Evolutionary conservation across 2,329 filamentous ascomycete genomes (phyloP).

Genomic region (Phialocephala sp.): DNA sequence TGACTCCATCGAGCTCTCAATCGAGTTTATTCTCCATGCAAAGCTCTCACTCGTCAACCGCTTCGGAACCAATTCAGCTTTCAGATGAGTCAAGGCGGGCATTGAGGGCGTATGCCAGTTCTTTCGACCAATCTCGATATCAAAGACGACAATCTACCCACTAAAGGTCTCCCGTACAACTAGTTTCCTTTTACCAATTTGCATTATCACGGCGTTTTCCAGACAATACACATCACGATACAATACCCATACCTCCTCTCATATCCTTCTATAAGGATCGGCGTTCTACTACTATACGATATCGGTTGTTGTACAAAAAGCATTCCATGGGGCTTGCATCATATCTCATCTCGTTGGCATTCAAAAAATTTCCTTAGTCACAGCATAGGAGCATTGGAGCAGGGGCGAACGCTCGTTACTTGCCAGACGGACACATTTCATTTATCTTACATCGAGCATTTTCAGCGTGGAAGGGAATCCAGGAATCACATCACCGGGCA

Average conservation of each 20-base stretch:
- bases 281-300: slow-evolving; percentile 35
- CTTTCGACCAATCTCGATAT: slow-evolving; percentile 73
- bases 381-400: slow-evolving; percentile 33
- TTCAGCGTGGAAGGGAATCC: slow-evolving; percentile 29
- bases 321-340: slow-evolving; percentile 37
- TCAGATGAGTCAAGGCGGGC: slow-evolving; percentile 81
- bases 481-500: slow-evolving; percentile 24
- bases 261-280: slow-evolving; percentile 35
- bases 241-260: slow-evolving; percentile 39
- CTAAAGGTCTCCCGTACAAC: slow-evolving; percentile 27
- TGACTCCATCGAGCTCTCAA: slow-evolving; percentile 79
- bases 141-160: slow-evolving; percentile 42
- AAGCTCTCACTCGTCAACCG: slow-evolving; percentile 61
- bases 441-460: slow-evolving; percentile 25
- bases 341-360: slow-evolving; percentile 28
- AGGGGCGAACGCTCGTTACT: slow-evolving; percentile 29
- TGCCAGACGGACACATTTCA: slow-evolving; percentile 22
- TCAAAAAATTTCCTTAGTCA: slow-evolving; percentile 34
- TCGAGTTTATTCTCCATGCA: slow-evolving; percentile 83
- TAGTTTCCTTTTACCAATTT: slow-evolving; percentile 22
- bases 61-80: slow-evolving; percentile 60
- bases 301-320: slow-evolving; percentile 41
- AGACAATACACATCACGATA: slow-evolving; percentile 36
- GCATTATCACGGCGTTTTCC: slow-evolving; percentile 37
- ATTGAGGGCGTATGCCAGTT: slow-evolving; percentile 83